Evolutionary conservation across 2,329 filamentous ascomycete genomes (phyloP).

Genomic region (Claviceps citrina): DNA sequence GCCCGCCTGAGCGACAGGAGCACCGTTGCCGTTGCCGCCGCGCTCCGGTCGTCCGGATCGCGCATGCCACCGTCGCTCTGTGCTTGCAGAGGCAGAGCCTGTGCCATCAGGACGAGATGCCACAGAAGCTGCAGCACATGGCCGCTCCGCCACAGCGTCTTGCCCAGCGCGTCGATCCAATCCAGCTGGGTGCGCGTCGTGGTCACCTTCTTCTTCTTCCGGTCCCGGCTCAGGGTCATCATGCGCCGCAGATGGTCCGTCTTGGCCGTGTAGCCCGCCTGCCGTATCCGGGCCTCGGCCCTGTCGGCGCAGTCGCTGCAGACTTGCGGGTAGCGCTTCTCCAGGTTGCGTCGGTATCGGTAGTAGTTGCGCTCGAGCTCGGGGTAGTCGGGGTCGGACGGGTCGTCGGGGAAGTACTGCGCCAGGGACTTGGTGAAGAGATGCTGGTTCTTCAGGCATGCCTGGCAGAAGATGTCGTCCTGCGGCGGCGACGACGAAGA

Average conservation of each 20-base stretch:
- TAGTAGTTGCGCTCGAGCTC: conserved; percentile 54
- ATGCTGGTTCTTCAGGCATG: conserved; percentile 79
- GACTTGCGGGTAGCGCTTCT: conserved; percentile 75
- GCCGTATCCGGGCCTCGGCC: conserved; percentile 53
- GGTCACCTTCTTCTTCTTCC: no score
- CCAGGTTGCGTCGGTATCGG: conserved; percentile 55
- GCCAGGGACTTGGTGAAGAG: conserved; percentile 61
- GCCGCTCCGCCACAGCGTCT: conserved; percentile 33
- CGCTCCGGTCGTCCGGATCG: conserved; percentile 17
- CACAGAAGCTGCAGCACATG: conserved; percentile 32
- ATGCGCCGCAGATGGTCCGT: conserved; percentile 65
- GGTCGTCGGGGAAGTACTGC: conserved; percentile 57
- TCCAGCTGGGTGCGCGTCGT: conserved; percentile 25
- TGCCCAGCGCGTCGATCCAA: conserved; percentile 25
- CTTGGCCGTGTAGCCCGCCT: conserved; percentile 66
- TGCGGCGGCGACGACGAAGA: conserved; percentile 10
- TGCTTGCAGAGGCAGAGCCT: conserved; percentile 10
- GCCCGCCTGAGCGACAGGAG: conserved; percentile 8
- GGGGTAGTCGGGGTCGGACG: conserved; percentile 50
- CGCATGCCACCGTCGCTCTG: conserved; percentile 17
- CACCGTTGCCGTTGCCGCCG: conserved; percentile 5
- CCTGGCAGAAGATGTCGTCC: conserved; percentile 48
- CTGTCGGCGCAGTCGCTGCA: conserved; percentile 65
- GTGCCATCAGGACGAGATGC: conserved; percentile 26
- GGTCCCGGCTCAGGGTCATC: conserved; percentile 47